phyloP scores from a whole-genome alignment of 306 rosid species.

The Hippophae gyantsensis region DNA sequence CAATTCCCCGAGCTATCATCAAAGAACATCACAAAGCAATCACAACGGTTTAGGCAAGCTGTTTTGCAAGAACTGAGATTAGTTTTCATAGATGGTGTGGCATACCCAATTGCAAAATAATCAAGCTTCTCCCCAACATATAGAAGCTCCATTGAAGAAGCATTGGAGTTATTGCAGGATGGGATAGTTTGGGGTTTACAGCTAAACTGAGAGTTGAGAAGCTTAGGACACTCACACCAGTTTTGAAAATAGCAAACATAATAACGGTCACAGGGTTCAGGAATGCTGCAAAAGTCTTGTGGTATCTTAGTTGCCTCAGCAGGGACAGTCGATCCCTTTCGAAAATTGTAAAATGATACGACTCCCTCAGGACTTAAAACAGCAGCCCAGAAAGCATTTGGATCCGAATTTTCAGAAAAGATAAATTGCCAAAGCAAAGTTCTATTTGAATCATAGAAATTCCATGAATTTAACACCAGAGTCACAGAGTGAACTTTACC shows the following conservation, averaged over 20 bases:
- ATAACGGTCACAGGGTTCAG: constrained; percentile 65
- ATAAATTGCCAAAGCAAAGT: constrained; percentile 57
- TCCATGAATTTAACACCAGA: constrained; percentile 66
- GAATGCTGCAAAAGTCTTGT: constrained; percentile 49
- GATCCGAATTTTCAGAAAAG: constrained; percentile 24
- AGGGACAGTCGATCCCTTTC: constrained; percentile 12
- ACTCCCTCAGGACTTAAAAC: constrained; percentile 61
- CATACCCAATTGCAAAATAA: constrained; percentile 60
- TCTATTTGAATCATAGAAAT: constrained; percentile 48
- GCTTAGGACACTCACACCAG: constrained; percentile 64
- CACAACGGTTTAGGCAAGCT: constrained; percentile 53
- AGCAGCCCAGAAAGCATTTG: constrained; percentile 58
- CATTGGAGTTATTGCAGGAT: constrained; percentile 31
- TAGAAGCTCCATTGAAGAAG: constrained; percentile 19
- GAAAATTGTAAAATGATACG: constrained; percentile 51
- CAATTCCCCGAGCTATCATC: constrained; percentile 61
- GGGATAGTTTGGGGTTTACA: constrained; percentile 54
- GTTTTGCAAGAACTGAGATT: constrained; percentile 51
- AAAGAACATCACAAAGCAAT: constrained; percentile 77
- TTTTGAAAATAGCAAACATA: constrained; percentile 31
- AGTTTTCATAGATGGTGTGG: constrained; percentile 45
- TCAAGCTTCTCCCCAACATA: constrained; percentile 42
- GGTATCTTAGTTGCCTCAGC: constrained; percentile 48
- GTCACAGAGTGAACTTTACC: constrained; percentile 38
- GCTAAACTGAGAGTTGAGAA: constrained; percentile 32